Conservation (phyloP, 805 yeast genomes). For the Myxozyma monticola region DNA sequence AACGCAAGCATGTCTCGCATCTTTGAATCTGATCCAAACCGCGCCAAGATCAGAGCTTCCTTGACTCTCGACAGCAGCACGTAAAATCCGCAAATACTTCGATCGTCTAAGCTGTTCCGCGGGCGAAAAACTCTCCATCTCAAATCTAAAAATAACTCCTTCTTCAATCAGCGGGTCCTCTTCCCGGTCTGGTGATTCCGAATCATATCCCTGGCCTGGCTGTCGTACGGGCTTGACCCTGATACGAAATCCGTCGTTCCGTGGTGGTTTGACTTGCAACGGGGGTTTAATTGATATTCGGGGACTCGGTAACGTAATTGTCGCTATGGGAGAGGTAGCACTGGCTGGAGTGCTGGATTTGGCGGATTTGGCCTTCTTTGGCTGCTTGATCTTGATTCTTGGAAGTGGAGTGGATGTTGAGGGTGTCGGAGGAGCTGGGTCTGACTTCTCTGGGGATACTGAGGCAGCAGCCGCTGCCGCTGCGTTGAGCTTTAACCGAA, state of each 20-base stretch:
- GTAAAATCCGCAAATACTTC: constrained; percentile 18
- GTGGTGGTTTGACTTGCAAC: constrained; percentile 4
- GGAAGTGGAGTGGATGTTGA: constrained; percentile 10
- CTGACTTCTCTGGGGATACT: background rate
- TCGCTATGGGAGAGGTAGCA: constrained; percentile 1
- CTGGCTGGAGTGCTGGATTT: too few species aligned
- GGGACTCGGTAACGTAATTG: constrained; percentile 9
- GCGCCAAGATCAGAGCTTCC: constrained; percentile 63
- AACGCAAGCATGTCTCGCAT: constrained; percentile 74
- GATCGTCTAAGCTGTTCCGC: constrained; percentile 24
- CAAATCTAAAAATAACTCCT: constrained; percentile 66
- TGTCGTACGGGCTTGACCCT: constrained; percentile 61
- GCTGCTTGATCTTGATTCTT: constrained; percentile 24
- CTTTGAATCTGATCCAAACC: constrained; percentile 78
- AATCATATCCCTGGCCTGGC: constrained; percentile 95
- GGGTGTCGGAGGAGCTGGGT: background rate
- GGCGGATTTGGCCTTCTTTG: constrained; percentile 13
- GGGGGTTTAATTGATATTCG: constrained; percentile 30
- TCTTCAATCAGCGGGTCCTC: constrained; percentile 92
- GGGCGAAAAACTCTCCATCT: constrained; percentile 23
- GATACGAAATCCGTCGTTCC: constrained; percentile 44
- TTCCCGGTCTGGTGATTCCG: constrained; percentile 93
- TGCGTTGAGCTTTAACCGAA: constrained; percentile 18
- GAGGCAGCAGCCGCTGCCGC: constrained; percentile 15
- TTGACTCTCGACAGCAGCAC: constrained; percentile 34